Base-by-base conservation (phyloP, 768 basidiomycete species). In the Amanita inopinata region DNA sequence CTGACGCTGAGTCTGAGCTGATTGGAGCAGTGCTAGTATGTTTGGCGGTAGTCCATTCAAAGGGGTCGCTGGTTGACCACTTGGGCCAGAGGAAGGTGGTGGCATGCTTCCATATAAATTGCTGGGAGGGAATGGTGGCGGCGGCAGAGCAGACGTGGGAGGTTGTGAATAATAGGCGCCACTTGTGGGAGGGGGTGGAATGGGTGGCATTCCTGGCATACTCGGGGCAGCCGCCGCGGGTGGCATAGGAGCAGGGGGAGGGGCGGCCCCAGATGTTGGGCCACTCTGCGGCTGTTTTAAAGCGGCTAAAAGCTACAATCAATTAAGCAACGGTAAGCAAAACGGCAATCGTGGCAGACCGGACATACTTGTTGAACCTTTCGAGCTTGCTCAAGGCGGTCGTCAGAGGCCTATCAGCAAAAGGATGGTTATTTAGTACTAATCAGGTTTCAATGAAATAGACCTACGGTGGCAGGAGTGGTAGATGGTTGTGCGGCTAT, bases 371-470 rank as follows among this genome's bases (percentile, higher is more conserved):
- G 84, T 55, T 91, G 89, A 6, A 92, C 87, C 59, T 76, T 83
- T 43, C 80, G 76, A 5, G 89, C 88, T 67, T 91, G 85, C 53
- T 93, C 90, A 14, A 93, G 66, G 9, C 89, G 82, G 38, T 91
- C 87, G 45, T 91, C 86, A 8, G 65, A 59, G 30, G 70, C 63
- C 74, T 78, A n/a, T n/a, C n/a, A n/a, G n/a, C n/a, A n/a, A n/a
- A n/a, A n/a, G n/a, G n/a, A n/a, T n/a, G 48, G n/a, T 30, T 10
- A 37, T 17, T 28, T 15, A 32, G 24, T 33, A n/a, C n/a, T 46
- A 50, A 39, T 18, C 22, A 36, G 18, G 19, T 30, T 22, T 1
- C 44, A 22, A 24, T 30, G n/a, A 17, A 17, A 15, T 36, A 30
- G 19, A 28, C 54, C 40, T 42, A 61, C 58, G 8, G 45, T 52